Conservation (phyloP, 148 eudicot genomes). For the Spergularia bocconei region DNA sequence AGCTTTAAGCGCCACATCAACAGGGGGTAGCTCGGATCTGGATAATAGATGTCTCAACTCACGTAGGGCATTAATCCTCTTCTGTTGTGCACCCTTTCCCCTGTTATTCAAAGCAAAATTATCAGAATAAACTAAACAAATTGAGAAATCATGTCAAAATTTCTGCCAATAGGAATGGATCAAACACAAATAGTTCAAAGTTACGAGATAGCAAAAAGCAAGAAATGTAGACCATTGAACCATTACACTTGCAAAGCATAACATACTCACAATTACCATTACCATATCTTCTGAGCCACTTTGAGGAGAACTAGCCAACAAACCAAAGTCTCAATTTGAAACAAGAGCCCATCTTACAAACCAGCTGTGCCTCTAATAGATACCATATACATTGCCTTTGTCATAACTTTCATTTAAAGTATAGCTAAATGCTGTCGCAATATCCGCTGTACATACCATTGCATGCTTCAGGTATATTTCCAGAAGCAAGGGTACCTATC, state of each 20-base stretch:
- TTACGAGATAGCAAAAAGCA: not conserved
- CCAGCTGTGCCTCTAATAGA: not conserved
- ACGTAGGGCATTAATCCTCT: slow-evolving; percentile 73
- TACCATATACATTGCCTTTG: slow-evolving; percentile 5
- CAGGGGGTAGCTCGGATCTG: slow-evolving; percentile 89
- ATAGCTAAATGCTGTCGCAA: not conserved
- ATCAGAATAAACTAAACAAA: not conserved
- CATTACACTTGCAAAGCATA: not conserved
- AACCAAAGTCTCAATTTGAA: not conserved
- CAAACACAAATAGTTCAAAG: not conserved
- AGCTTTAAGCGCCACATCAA: slow-evolving; percentile 79
- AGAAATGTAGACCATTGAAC: not conserved
- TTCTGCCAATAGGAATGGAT: not conserved
- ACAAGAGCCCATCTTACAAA: not conserved
- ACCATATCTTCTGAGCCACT: not conserved
- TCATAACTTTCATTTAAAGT: not conserved
- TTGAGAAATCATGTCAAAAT: not conserved
- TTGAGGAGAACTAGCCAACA: not conserved
- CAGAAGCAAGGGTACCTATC: not conserved
- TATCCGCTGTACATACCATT: not conserved
- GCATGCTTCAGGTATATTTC: not conserved
- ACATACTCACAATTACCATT: not conserved
- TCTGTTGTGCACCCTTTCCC: slow-evolving; percentile 82
- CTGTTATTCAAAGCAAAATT: slow-evolving; percentile 31
- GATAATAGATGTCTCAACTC: slow-evolving; percentile 73